Conservation (phyloP, 116 monocot genomes). For the Cymodocea nodosa region DNA sequence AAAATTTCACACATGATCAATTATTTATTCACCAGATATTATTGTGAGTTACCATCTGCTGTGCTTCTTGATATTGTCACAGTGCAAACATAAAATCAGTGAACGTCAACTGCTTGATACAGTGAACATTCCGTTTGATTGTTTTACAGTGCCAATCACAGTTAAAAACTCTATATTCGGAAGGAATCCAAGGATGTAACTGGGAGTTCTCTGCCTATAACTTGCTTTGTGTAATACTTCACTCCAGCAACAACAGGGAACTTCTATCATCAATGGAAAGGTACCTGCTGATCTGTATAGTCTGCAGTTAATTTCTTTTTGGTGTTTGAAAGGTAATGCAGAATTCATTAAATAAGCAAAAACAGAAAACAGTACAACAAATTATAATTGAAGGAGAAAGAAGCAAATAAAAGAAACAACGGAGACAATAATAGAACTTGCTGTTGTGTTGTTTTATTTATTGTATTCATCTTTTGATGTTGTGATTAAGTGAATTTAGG, state of each 20-base stretch:
- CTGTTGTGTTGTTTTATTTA: no score
- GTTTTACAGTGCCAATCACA: constrained; percentile 86
- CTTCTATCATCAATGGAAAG: constrained; percentile 77
- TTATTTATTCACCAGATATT: no score
- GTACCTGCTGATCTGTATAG: constrained; percentile 12
- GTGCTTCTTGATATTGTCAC: not conserved
- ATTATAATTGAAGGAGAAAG: no score
- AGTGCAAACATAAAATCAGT: not conserved
- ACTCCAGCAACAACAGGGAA: constrained; percentile 83
- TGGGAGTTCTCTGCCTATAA: constrained; percentile 92
- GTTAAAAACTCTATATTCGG: constrained; percentile 77
- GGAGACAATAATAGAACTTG: no score
- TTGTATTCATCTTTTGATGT: no score
- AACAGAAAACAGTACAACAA: no score
- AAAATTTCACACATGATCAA: no score
- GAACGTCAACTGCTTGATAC: no score
- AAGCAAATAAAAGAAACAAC: no score
- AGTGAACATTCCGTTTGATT: not conserved
- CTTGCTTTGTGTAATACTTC: constrained; percentile 70
- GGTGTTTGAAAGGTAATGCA: not conserved
- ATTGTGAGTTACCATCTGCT: no score
- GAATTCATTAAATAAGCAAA: no score
- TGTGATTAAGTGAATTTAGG: no score
- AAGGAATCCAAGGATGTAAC: constrained; percentile 72
- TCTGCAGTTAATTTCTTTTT: not conserved